Percentiles rank a stretch among this genome's conserved stretches.
phyloP scores from a whole-genome alignment of 2,329 filamentous ascomycete species.

The Fusarium verticillioides region DNA sequence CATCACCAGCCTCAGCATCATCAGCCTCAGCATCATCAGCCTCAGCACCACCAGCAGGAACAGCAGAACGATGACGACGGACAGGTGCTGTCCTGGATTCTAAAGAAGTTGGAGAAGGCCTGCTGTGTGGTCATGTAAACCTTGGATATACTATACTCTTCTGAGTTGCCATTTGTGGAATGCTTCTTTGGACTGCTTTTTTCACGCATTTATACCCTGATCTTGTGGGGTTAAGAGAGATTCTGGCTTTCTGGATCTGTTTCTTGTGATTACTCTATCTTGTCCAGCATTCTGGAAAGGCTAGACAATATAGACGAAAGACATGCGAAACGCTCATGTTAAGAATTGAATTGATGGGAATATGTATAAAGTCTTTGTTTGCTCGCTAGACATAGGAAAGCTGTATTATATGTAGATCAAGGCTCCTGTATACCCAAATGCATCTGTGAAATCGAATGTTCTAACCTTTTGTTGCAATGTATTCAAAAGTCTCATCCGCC shows the following conservation, averaged over 20 bases:
- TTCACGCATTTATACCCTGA: slow-evolving; percentile 16
- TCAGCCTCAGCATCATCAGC: slow-evolving; percentile 55
- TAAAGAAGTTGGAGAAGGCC: slow-evolving; percentile 72
- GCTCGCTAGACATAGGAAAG: neutral
- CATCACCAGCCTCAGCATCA: slow-evolving; percentile 60
- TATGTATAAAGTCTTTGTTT: slow-evolving; percentile 15
- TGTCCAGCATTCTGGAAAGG: slow-evolving; percentile 6
- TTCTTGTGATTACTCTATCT: neutral
- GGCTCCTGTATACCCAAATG: neutral
- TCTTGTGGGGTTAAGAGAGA: slow-evolving; percentile 10
- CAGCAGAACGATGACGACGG: slow-evolving; percentile 64
- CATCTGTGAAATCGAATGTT: neutral
- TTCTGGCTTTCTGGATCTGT: neutral
- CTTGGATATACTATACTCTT: slow-evolving; percentile 17
- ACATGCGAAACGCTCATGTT: neutral
- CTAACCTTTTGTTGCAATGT: neutral
- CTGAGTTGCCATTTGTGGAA: neutral
- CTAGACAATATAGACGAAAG: slow-evolving; percentile 16
- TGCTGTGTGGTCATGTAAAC: slow-evolving; percentile 81
- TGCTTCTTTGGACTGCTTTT: slow-evolving; percentile 10
- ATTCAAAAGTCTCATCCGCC: neutral
- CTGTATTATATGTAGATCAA: neutral
- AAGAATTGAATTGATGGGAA: slow-evolving; percentile 19
- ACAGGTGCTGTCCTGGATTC: slow-evolving; percentile 67
- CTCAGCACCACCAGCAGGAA: slow-evolving; percentile 58